These are phyloP conservation scores for Calonectria hongkongensis DNA, from an alignment of 2,329 filamentous ascomycete species.

Conservation along the genomic window DNA sequence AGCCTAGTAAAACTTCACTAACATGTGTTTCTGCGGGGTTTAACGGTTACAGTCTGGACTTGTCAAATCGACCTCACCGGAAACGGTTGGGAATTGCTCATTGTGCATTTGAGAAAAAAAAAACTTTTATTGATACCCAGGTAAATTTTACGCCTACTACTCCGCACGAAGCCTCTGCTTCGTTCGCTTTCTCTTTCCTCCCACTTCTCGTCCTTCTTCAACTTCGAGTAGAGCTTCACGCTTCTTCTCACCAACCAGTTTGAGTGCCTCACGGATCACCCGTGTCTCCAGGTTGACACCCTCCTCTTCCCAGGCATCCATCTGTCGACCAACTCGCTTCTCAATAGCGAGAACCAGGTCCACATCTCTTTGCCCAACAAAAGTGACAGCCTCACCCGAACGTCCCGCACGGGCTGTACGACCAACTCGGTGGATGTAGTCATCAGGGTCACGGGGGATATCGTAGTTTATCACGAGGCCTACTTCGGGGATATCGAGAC, in stretches of 20 bases:
- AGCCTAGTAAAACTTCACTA: too few species aligned
- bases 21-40: too few species aligned
- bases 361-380: conserved; percentile 95
- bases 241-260: conserved; percentile 96
- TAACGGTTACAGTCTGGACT: too few species aligned
- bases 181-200: conserved; percentile 84
- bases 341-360: conserved; percentile 94
- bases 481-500: conserved; percentile 96
- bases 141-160: conserved; percentile 39
- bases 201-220: conserved; percentile 92
- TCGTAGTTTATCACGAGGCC: conserved; percentile 96
- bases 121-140: background rate
- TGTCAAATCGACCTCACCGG: too few species aligned
- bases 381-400: conserved; percentile 86
- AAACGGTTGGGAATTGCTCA: background rate
- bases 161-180: conserved; percentile 73
- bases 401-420: conserved; percentile 95
- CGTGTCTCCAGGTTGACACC: conserved; percentile 95
- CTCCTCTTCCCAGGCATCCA: conserved; percentile 91
- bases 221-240: conserved; percentile 92
- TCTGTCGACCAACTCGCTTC: conserved; percentile 83
- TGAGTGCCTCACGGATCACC: conserved; percentile 89
- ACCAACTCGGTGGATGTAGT: conserved; percentile 97
- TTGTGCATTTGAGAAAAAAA: background rate
- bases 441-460: conserved; percentile 94